phyloP scores from a whole-genome alignment of 2,329 filamentous ascomycete genomes.

The Bipolaris gigantea region DNA sequence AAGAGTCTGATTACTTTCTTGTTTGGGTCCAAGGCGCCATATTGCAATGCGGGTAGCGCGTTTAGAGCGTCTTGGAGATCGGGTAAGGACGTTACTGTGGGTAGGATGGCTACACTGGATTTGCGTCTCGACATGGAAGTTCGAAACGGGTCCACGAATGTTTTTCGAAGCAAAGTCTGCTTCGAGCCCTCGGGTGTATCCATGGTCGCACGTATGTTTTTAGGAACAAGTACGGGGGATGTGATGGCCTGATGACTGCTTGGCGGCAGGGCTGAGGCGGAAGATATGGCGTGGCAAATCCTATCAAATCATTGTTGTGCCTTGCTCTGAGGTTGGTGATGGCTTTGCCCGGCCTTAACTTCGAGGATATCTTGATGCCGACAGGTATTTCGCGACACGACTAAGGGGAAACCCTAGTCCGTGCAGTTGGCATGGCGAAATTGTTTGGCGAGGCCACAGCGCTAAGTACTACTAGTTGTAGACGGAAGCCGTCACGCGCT shows the following conservation, averaged over 20 bases:
- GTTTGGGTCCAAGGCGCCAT: slow-evolving; percentile 6
- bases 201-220: neutral
- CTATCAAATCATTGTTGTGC: neutral
- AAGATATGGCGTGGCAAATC: neutral
- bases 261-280: neutral
- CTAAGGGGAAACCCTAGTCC: neutral
- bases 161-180: slow-evolving; percentile 5
- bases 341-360: neutral
- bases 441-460: neutral
- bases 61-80: neutral
- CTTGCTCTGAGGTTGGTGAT: neutral
- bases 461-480: neutral
- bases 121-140: slow-evolving; percentile 1
- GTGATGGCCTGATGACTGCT: neutral
- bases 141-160: slow-evolving; percentile 8
- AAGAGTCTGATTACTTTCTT: slow-evolving; percentile 13
- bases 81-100: neutral
- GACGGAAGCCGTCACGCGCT: neutral
- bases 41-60: slow-evolving; percentile 1
- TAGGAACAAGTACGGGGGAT: neutral
- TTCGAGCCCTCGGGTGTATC: neutral
- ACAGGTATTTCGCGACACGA: neutral
- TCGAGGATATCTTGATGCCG: neutral
- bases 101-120: neutral
- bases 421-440: neutral